Evolutionary conservation across 768 basidiomycete species (phyloP).

Genomic region (Leucocoprinus sp.): DNA sequence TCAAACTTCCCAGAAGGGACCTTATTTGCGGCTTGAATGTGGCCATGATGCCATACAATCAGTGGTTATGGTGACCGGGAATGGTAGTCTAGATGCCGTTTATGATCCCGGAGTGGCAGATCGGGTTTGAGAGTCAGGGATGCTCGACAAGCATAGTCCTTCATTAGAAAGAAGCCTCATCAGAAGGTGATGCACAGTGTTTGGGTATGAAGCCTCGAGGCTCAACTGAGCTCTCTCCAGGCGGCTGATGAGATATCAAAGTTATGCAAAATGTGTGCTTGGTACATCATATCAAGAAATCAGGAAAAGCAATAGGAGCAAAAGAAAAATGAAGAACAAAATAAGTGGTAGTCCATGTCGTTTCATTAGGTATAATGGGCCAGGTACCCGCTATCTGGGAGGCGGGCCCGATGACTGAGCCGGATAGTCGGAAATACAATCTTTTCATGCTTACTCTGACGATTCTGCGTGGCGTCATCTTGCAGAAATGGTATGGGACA

Average conservation of each 20-base stretch:
- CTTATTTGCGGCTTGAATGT: not conserved
- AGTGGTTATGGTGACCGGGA: not conserved
- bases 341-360: not conserved
- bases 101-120: not conserved
- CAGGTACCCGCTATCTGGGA: not conserved
- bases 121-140: slow-evolving; percentile 1
- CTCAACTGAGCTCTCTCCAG: not conserved
- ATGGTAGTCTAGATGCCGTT: slow-evolving; percentile 3
- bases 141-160: not conserved
- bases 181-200: not conserved
- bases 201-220: slow-evolving; percentile 1
- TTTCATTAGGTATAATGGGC: not conserved
- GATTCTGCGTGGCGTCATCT: slow-evolving; percentile 4
- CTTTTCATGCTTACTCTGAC: not conserved
- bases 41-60: slow-evolving; percentile 1
- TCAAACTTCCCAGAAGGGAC: slow-evolving; percentile 2
- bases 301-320: not conserved
- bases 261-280: not conserved
- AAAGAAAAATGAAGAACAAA: not conserved
- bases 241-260: not conserved
- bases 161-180: slow-evolving; percentile 7
- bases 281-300: not conserved
- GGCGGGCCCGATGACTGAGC: not conserved
- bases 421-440: not conserved
- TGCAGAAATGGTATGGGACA: not conserved